phyloP scores from a whole-genome alignment of 345 rosid genomes.

The Acer campestre region DNA sequence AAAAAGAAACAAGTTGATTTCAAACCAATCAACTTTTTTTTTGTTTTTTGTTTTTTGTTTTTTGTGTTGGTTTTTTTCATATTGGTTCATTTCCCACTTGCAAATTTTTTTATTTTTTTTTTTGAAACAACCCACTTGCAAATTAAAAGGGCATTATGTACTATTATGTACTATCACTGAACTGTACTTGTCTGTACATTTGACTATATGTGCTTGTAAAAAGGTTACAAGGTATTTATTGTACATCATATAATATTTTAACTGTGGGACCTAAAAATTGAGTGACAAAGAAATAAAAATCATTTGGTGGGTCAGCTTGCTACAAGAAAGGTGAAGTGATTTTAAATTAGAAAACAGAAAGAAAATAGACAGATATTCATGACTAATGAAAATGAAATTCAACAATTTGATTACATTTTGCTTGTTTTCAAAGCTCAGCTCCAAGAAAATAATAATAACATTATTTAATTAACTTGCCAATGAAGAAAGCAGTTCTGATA shows the following conservation, averaged over 20 bases:
- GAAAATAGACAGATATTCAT: not conserved
- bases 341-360: not conserved
- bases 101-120: too few species aligned
- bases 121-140: conserved; percentile 10
- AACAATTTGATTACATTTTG: not conserved
- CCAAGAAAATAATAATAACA: not conserved
- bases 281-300: too few species aligned
- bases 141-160: not conserved
- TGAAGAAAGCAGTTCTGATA: not conserved
- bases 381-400: not conserved
- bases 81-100: conserved; percentile 1
- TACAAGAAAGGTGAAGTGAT: not conserved
- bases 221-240: not conserved
- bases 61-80: not conserved
- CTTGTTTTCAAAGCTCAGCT: not conserved
- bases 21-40: not conserved
- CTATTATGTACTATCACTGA: not conserved
- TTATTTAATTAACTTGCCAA: not conserved
- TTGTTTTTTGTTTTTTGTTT: too few species aligned
- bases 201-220: not conserved
- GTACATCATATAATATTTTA: not conserved
- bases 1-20: not conserved
- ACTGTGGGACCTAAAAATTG: not conserved
- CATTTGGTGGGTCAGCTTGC: not conserved
- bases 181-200: not conserved